phyloP scores from a whole-genome alignment of 176 grass and related monocot genomes.

The Melocanna baccifera region DNA sequence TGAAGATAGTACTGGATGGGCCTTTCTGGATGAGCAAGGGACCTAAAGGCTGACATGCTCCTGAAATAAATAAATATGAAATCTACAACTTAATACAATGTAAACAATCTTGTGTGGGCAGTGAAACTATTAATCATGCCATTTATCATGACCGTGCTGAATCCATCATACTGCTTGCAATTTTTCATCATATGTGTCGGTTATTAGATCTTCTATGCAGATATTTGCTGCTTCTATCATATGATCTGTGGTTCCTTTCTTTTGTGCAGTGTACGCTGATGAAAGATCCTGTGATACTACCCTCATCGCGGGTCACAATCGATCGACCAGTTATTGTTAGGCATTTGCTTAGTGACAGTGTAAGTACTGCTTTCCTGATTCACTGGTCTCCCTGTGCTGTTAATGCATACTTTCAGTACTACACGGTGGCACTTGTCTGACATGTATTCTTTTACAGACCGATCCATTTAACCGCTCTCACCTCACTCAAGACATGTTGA shows the following conservation, averaged over 20 bases:
- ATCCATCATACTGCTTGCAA: neutral
- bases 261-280: slow-evolving; percentile 83
- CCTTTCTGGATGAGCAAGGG: neutral
- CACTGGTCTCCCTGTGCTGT: neutral
- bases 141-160: neutral
- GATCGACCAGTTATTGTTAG: slow-evolving; percentile 89
- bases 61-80: neutral
- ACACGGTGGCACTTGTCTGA: slow-evolving; percentile 8
- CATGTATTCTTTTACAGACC: slow-evolving; percentile 48
- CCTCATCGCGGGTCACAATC: slow-evolving; percentile 71
- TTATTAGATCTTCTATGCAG: neutral
- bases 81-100: neutral
- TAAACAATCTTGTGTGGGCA: neutral
- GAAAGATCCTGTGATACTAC: slow-evolving; percentile 95
- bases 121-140: neutral
- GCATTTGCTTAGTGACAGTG: slow-evolving; percentile 89
- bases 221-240: neutral
- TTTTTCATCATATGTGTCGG: neutral
- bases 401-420: neutral
- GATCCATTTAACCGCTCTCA: slow-evolving; percentile 96
- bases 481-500: slow-evolving; percentile 94
- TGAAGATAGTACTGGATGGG: neutral
- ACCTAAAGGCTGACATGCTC: neutral
- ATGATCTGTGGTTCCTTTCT: neutral
- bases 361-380: slow-evolving; percentile 29